Conservation (phyloP, 805 yeast genomes). For the Pichia californica region DNA sequence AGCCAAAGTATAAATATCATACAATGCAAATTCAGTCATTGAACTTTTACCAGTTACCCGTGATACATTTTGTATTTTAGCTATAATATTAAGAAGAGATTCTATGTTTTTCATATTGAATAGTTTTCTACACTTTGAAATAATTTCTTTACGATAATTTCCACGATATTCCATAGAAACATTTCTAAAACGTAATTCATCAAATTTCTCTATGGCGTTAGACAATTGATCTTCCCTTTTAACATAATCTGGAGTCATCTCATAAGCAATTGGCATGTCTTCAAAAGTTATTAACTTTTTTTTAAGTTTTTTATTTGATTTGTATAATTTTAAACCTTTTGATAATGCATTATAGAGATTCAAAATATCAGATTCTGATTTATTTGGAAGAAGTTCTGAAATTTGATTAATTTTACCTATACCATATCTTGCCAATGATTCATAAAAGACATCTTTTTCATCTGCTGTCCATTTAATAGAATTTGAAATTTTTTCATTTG, state of each 20-base stretch:
- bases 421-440: slow-evolving; percentile 41
- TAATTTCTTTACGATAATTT: neutral
- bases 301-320: slow-evolving; percentile 17
- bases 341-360: slow-evolving; percentile 38
- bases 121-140: neutral
- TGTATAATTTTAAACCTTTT: slow-evolving; percentile 22
- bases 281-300: slow-evolving; percentile 30
- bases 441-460: slow-evolving; percentile 50
- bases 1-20: slow-evolving; percentile 1
- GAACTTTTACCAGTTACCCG: neutral
- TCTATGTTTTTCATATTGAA: neutral
- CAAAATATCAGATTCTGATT: slow-evolving; percentile 38
- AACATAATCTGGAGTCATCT: slow-evolving; percentile 39
- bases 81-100: neutral
- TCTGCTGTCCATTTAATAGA: slow-evolving; percentile 34
- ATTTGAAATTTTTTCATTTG: slow-evolving; percentile 23
- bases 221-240: slow-evolving; percentile 37
- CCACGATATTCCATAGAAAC: neutral
- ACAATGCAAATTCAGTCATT: neutral
- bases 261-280: slow-evolving; percentile 47
- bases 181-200: neutral
- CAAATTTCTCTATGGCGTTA: slow-evolving; percentile 2
- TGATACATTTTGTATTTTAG: neutral
- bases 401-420: slow-evolving; percentile 42
- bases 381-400: slow-evolving; percentile 31